A percentile compares a stretch with the other conserved stretches of the same genome.
These are phyloP conservation scores for Euphorbia celastroides DNA, from an alignment of 441 rosid species.

Conservation along the genomic window DNA sequence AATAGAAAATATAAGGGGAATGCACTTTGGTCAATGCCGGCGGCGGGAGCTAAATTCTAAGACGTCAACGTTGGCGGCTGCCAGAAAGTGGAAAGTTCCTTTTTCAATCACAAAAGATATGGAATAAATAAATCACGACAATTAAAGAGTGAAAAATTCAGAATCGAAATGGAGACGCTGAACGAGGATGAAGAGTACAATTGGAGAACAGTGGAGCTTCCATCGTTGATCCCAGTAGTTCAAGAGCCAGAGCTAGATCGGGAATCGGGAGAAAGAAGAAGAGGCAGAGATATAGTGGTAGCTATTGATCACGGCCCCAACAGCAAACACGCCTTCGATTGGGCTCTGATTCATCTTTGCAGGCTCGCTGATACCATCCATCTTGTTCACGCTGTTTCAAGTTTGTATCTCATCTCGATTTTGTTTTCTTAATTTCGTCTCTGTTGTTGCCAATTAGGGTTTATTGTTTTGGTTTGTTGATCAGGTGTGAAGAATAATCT, in stretches of 20 bases:
- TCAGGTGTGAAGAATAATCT: conserved; percentile 57
- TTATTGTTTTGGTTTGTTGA: conserved; percentile 8
- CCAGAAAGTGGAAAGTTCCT: not conserved
- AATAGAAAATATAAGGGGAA: no score
- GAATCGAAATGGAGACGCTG: conserved; percentile 48
- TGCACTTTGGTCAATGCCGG: no score
- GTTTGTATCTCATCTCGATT: conserved; percentile 22
- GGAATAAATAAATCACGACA: not conserved
- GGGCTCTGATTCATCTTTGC: conserved; percentile 63
- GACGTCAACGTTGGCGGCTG: conserved; percentile 11
- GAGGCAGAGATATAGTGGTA: conserved; percentile 61
- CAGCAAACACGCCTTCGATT: conserved; percentile 63
- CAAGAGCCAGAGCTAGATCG: conserved; percentile 63
- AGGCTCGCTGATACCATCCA: conserved; percentile 78
- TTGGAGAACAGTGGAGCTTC: conserved; percentile 54
- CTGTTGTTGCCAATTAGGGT: not conserved
- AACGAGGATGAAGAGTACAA: conserved; percentile 56
- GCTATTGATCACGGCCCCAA: conserved; percentile 74
- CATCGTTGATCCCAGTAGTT: conserved; percentile 45
- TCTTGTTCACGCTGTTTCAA: conserved; percentile 78
- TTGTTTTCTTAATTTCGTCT: not conserved
- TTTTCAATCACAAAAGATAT: not conserved
- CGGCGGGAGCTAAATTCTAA: not conserved
- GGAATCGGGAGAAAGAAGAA: conserved; percentile 64
- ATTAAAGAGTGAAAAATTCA: not conserved